Evolutionary conservation across 331 rosid genomes (phyloP).

Genomic region (Rhamnella rubrinervis): DNA sequence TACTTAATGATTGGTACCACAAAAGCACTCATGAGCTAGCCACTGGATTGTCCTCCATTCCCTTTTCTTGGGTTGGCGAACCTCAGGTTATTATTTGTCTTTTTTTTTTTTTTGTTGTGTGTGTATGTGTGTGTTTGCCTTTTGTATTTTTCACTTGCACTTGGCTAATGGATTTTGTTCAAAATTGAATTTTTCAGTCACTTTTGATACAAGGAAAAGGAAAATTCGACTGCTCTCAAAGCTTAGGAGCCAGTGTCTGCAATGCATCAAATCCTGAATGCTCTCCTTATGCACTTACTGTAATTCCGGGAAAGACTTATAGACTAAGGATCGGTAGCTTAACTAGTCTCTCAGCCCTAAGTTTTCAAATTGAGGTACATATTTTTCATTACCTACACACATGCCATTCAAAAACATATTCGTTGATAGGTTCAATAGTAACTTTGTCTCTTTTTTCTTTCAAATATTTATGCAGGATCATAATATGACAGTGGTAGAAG

Average conservation of each 20-base stretch:
- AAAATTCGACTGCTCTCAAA: constrained; percentile 69
- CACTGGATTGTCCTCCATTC: constrained; percentile 52
- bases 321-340: constrained; percentile 66
- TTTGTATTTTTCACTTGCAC: neutral
- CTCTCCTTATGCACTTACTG: constrained; percentile 48
- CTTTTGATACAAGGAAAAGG: constrained; percentile 86
- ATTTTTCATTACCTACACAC: too few species aligned
- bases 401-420: too few species aligned
- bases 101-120: too few species aligned
- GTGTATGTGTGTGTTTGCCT: too few species aligned
- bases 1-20: constrained; percentile 87
- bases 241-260: constrained; percentile 35
- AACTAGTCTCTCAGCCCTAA: constrained; percentile 76
- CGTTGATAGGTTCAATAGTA: neutral
- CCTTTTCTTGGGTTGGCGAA: constrained; percentile 61
- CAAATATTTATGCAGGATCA: constrained; percentile 51
- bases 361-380: constrained; percentile 78
- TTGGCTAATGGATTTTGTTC: constrained; percentile 9
- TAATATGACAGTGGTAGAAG: constrained; percentile 88
- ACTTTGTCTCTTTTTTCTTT: neutral
- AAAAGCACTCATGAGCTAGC: constrained; percentile 60
- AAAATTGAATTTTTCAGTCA: constrained; percentile 44
- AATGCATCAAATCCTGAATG: constrained; percentile 62
- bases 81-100: constrained; percentile 51
- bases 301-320: constrained; percentile 67